These are phyloP conservation scores for Przewalskia tangutica DNA, from an alignment of 257 asterid genomes.

Conservation along the genomic window DNA sequence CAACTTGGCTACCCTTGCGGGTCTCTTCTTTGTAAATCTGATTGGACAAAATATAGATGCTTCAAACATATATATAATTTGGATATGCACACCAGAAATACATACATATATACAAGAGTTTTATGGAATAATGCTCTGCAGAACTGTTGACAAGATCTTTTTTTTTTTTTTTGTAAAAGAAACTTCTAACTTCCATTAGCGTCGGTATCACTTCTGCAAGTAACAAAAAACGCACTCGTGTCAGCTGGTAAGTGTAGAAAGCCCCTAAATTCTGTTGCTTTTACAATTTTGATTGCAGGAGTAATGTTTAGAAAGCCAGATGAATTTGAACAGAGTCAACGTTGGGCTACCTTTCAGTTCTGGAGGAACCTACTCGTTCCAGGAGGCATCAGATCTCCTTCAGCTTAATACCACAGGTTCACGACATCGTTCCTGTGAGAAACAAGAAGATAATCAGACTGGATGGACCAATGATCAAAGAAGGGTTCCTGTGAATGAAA, in stretches of 20 bases:
- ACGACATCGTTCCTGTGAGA: not conserved
- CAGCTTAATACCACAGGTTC: not conserved
- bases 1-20: no score
- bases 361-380: not conserved
- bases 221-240: not conserved
- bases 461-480: not conserved
- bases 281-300: constrained; percentile 4
- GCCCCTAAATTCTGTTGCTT: not conserved
- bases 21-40: not conserved
- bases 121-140: not conserved
- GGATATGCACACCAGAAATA: not conserved
- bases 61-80: not conserved
- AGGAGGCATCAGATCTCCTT: not conserved
- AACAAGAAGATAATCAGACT: not conserved
- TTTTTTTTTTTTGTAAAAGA: not conserved
- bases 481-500: not conserved
- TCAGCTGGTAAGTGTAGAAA: not conserved
- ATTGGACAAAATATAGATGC: not conserved
- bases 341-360: not conserved
- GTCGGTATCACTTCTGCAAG: not conserved
- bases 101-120: not conserved
- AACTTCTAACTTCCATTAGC: not conserved
- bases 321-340: constrained; percentile 2
- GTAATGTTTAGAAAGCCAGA: constrained; percentile 4
- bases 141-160: not conserved